Base-by-base conservation (phyloP, 495 filamentous ascomycete genomes). In the Penicillium samsonianum region DNA sequence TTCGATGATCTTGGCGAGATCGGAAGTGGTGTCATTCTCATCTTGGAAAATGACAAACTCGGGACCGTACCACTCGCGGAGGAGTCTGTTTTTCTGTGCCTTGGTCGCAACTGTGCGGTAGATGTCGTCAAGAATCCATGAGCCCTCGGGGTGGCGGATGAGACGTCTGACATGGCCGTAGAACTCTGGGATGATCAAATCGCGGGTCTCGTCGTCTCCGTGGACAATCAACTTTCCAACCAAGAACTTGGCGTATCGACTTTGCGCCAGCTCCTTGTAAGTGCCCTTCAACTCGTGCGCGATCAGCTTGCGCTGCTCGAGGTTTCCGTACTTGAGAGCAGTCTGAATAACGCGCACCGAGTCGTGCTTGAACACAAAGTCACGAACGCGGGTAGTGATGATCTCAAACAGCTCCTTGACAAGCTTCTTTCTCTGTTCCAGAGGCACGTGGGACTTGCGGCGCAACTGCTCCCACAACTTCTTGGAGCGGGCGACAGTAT, bases 321-420 rank as follows among this genome's bases (percentile, higher is more conserved):
- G 78, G 55, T 88, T 96, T 35, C 90, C 90, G 71, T 98, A 98
- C 73, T 98, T 99, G 72, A 99, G 81, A 28, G 92, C 93, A 8
- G 91, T 96, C 77, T 99, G 95, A 28, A 99, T 85, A 44, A 96
- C 90, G 50, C 95, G 83, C 23, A 96, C 94, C 10, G 92, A 90
- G 66, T 99, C 95, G 71, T 99, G 95, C 79, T 98, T 99, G 77
- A 99, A 89, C 23, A 96, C 93, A 59, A 96, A 96, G 47, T 97
- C 95, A 67, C 90, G 91, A 63, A 98, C 87, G 17, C 87, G 82
- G 20, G 91, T 92, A 6, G 88, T 95, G 65, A 96, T 88, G 62
- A 98, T 92, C 48, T 85, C 83, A 70, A 92, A 96, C 6, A 98
- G 80, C 77, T 98, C 92, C 22, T 83, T 83, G 31, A 98, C 87